phyloP scores from a whole-genome alignment of 2,329 filamentous ascomycete species.

The Fusarium circinatum region DNA sequence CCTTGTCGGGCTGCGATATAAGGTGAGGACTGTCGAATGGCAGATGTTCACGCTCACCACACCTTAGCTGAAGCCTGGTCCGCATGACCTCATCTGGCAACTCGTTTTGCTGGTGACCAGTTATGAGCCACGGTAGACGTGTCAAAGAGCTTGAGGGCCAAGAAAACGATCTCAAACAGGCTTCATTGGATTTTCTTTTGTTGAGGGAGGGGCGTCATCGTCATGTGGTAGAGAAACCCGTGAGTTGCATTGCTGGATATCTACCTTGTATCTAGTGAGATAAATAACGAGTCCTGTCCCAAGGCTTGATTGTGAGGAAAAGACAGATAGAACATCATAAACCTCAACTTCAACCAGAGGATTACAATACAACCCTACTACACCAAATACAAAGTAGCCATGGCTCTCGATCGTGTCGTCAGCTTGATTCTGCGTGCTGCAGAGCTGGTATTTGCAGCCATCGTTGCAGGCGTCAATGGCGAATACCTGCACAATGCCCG shows the following conservation, averaged over 20 bases:
- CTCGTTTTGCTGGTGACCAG: conserved; percentile 16
- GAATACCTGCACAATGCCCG: conserved; percentile 67
- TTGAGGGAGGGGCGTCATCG: conserved; percentile 31
- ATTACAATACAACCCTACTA: neutral
- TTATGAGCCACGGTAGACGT: conserved; percentile 29
- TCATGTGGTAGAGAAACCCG: conserved; percentile 34
- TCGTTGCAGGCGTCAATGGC: conserved; percentile 77
- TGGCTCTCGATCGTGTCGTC: conserved; percentile 55
- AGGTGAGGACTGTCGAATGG: conserved; percentile 19
- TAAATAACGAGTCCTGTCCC: conserved; percentile 37
- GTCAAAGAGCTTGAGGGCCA: conserved; percentile 26
- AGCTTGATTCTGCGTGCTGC: conserved; percentile 52
- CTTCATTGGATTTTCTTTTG: conserved; percentile 19
- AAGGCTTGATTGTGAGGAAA: neutral
- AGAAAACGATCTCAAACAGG: conserved; percentile 32
- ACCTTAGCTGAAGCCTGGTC: conserved; percentile 25
- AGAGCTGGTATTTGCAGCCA: conserved; percentile 75
- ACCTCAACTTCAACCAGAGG: neutral
- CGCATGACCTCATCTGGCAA: conserved; percentile 42
- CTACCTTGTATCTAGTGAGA: conserved; percentile 21
- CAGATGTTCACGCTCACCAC: conserved; percentile 22
- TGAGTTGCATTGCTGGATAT: conserved; percentile 12
- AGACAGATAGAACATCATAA: neutral
- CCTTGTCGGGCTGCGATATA: conserved; percentile 7
- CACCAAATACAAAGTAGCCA: conserved; percentile 23